Percentiles rank a stretch among this genome's conserved stretches.
phyloP scores from a whole-genome alignment of 345 rosid species.

The Cardamine occulta region DNA sequence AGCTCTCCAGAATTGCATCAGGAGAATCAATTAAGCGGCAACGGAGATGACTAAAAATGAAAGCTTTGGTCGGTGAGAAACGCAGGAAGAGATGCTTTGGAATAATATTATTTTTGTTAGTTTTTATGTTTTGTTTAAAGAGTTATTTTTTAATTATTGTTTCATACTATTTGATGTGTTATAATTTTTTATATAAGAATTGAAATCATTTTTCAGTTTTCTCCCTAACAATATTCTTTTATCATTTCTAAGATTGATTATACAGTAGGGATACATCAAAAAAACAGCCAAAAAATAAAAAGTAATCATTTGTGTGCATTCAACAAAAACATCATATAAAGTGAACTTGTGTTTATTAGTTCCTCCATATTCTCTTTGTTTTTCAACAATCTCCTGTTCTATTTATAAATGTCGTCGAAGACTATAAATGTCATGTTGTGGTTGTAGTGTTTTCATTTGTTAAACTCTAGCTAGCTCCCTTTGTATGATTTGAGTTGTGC shows the following conservation, averaged over 20 bases:
- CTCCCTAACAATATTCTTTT: too few relatives aligned
- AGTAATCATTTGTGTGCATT: background rate
- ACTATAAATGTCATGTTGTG: background rate
- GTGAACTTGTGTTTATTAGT: too few relatives aligned
- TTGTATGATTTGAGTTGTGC: background rate
- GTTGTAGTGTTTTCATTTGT: background rate
- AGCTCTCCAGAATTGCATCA: too few relatives aligned
- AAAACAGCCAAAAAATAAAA: too few relatives aligned
- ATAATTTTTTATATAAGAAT: too few relatives aligned
- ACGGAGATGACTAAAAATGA: background rate
- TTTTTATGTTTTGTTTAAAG: background rate
- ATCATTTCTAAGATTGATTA: too few relatives aligned
- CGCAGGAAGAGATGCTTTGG: background rate
- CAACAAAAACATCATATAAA: background rate
- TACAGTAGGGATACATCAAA: background rate
- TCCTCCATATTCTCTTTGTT: too few relatives aligned
- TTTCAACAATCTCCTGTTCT: too few relatives aligned
- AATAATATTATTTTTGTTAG: background rate
- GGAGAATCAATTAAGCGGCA: slow-evolving; percentile 8
- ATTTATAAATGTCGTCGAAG: too few relatives aligned
- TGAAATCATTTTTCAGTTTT: too few relatives aligned
- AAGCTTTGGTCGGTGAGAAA: background rate
- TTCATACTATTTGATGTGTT: background rate
- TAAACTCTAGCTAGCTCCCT: background rate
- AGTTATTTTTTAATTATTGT: background rate